Evolutionary conservation across 1,139 yeast species (phyloP).

Genomic region (Zygosaccharomyces sapae): DNA sequence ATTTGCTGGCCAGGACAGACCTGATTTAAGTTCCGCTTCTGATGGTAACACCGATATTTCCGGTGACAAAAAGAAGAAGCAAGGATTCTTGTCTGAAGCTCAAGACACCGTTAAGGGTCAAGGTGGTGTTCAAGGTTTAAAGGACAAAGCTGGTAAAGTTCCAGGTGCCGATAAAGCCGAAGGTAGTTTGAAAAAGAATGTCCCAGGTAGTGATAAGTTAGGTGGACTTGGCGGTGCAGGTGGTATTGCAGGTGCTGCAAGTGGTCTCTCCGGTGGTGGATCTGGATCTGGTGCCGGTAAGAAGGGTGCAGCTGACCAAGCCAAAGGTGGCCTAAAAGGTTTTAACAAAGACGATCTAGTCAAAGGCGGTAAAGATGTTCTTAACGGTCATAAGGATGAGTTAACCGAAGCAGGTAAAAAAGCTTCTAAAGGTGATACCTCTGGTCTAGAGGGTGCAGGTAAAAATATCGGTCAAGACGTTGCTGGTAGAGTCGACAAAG

Average conservation of each 20-base stretch:
- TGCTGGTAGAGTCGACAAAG: neutral
- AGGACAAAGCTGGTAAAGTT: neutral
- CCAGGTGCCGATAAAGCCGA: neutral
- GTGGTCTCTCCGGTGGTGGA: neutral
- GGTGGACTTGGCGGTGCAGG: neutral
- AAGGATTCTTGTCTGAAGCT: neutral
- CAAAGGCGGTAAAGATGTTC: constrained; percentile 2
- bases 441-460: neutral
- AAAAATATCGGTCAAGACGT: constrained; percentile 1
- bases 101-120: neutral
- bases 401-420: neutral
- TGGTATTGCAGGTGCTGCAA: neutral
- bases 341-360: neutral
- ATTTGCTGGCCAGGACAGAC: neutral
- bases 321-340: neutral
- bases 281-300: neutral
- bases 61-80: neutral
- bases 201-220: neutral
- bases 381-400: neutral
- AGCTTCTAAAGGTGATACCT: neutral
- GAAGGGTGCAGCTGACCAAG: neutral
- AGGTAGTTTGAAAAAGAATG: neutral
- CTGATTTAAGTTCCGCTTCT: neutral
- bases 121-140: neutral
- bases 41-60: neutral